Evolutionary conservation across 495 filamentous ascomycete species (phyloP), one percentile per base, ranked within the genome.

Genomic region (Podospora appendiculata): DNA sequence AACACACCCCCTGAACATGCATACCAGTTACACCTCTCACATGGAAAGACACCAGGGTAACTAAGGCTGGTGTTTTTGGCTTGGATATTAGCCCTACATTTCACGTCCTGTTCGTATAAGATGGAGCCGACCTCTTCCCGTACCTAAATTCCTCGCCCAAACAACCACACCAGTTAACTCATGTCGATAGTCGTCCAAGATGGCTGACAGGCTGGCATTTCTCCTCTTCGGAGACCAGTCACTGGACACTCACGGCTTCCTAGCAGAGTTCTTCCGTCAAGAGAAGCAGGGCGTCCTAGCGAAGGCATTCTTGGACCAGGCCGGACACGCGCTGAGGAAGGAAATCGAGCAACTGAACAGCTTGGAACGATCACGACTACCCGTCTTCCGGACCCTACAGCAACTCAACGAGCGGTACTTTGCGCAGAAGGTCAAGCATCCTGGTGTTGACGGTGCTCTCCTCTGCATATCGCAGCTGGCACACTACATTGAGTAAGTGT

Each of bases 201-300:
- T 72, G 70, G 69, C 63, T 59, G 62, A 69, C 62, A 62, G 68
- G 60, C 62, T 73, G 61, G 69, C 67, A 36, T 76, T 72, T 59
- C 67, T 76, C 61, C 70, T 87, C 59, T 89, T 90, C 65, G 88
- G 88, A 72, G 87, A 93, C 67, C 86, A 90, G 73, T 89, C 86
- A 32, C 75, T 83, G 57, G 83, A 88, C 61, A 83, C 84, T 48
- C 81, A 85, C 56, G 72, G 75, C 44, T 82, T 86, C 47, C 71
- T 91, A 56, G 77, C 73, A 72, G 75, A 72, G 55, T 87, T 66
- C 58, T 84, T 61, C 55, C 69, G 65, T 55, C 75, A 82, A 52
- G 74, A 76, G 47, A 84, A 83, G 58, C 80, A 82, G 54, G 83
- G 87, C 61, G 70, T 82, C 18, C 67, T 88, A 12, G 66, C 88